A percentile compares a stretch with the other conserved stretches of the same genome.
Conservation (phyloP, 352 stramenopile species). For the Pythium plurisporium region DNA sequence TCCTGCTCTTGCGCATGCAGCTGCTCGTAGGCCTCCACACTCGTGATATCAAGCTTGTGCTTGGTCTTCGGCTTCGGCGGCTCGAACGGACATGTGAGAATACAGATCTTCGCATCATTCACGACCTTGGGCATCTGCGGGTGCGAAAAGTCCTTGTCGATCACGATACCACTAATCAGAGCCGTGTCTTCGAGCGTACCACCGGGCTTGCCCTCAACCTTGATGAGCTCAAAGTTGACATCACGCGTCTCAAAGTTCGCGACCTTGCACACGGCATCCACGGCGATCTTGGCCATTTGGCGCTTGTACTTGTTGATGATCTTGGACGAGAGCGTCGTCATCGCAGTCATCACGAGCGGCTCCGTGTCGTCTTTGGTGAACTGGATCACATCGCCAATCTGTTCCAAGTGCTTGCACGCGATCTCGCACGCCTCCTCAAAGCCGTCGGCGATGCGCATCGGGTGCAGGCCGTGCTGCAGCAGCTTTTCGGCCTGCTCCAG, state of each 20-base stretch:
- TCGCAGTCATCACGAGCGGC: constrained; percentile 95
- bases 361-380: constrained; percentile 94
- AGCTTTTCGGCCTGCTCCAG: constrained; percentile 98
- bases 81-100: constrained; percentile 99
- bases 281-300: constrained; percentile 99
- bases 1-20: constrained; percentile 97
- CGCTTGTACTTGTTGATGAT: constrained; percentile 98
- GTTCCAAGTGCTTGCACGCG: constrained; percentile 93
- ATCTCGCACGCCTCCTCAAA: constrained; percentile 98
- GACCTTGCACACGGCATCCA: constrained; percentile 97
- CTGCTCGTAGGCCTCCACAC: constrained; percentile 95
- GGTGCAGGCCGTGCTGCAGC: constrained; percentile 95
- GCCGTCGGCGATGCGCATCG: constrained; percentile 97
- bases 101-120: constrained; percentile 97
- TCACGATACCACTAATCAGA: constrained; percentile 98
- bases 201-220: constrained; percentile 98
- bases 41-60: constrained; percentile 99
- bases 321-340: constrained; percentile 99
- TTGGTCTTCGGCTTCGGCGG: constrained; percentile 99
- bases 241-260: constrained; percentile 98
- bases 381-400: constrained; percentile 95
- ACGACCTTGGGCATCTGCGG: constrained; percentile 98
- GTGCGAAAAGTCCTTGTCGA: constrained; percentile 99
- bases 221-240: constrained; percentile 99
- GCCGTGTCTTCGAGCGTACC: constrained; percentile 97